Base-by-base conservation (phyloP, 2,329 filamentous ascomycete genomes). In the Botryosphaeria agaves region DNA sequence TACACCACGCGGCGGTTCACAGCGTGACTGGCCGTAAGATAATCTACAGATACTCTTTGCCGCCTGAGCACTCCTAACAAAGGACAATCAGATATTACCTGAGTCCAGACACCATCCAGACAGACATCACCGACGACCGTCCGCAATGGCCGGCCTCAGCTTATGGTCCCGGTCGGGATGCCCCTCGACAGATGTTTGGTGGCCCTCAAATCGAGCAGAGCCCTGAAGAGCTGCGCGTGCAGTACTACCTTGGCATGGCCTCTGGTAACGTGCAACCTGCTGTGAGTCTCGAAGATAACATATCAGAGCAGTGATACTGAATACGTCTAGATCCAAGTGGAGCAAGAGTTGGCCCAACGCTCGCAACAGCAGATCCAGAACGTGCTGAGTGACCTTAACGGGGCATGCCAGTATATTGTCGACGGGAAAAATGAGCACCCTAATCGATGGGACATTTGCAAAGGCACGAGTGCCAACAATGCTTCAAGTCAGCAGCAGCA, bases 131-230 rank as follows among this genome's bases (percentile, higher is more conserved):
- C 1, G 61, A 64, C 14, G 81, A 89, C 36, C 66, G 68, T 6
- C 87, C 87, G 12, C 57, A 70, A 61, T 95, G 85, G 79, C 76
- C 89, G 4, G 66, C 94, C 15, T 93, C 85, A 1, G 68, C 77
- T 14, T 95, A 93, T 51, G 81, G 75, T 0, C 84, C 85, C 0
- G 78, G 77, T 3, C 66, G 62, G 43, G 70, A 84, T 41, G 72
- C 78, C 2, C 85, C 85, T 0, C 71, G 72, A 12, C 83, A 93
- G 52, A 64, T 94, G 1, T 85, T 93, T 44, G 83, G 83, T 31
- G 84, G 83, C 2, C 66, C 64, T 26, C 63, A 70, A 5, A 68
- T 84, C 12, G 87, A 95, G 51, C 77, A 84, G 50, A 92, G 83
- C 45, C 77, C 79, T 24, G 87, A 95, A 51, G 87, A 95, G 53